Conservation (phyloP, 148 eudicot species). For the Diospyros kaki region DNA sequence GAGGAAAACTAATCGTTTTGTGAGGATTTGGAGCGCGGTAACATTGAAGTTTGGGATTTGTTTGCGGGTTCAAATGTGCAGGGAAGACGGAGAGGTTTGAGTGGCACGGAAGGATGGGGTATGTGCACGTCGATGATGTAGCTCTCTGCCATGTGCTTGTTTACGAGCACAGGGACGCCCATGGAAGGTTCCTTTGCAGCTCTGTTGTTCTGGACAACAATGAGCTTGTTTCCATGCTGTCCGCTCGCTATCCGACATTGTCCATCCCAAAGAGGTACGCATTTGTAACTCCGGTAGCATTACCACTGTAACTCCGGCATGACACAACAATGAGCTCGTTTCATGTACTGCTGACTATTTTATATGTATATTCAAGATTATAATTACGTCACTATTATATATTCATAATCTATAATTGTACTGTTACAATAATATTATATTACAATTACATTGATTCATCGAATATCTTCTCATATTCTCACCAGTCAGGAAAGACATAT, state of each 20-base stretch:
- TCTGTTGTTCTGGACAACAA: conserved; percentile 59
- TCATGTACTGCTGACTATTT: too few relatives aligned
- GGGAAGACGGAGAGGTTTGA: conserved; percentile 64
- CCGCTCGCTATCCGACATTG: conserved; percentile 61
- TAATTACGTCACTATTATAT: too few relatives aligned
- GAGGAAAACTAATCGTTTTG: too few relatives aligned
- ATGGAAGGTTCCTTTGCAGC: conserved; percentile 82
- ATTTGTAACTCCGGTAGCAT: too few relatives aligned
- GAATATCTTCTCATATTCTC: too few relatives aligned
- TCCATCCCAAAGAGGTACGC: conserved; percentile 62
- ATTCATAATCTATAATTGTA: too few relatives aligned
- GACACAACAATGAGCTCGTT: too few relatives aligned
- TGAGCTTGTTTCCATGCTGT: conserved; percentile 50
- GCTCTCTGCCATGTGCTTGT: conserved; percentile 77
- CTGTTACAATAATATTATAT: too few relatives aligned
- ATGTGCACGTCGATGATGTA: conserved; percentile 86
- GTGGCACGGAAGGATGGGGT: conserved; percentile 95
- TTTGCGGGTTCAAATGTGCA: conserved; percentile 5
- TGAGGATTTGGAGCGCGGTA: not conserved
- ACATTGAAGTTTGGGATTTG: not conserved
- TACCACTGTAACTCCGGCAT: too few relatives aligned
- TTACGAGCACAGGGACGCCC: conserved; percentile 62
- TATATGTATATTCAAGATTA: too few relatives aligned
- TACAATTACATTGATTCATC: too few relatives aligned
- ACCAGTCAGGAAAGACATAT: too few relatives aligned